These are phyloP conservation scores for Epichloe hybrida DNA, from an alignment of 2,329 filamentous ascomycete genomes.

Conservation along the genomic window DNA sequence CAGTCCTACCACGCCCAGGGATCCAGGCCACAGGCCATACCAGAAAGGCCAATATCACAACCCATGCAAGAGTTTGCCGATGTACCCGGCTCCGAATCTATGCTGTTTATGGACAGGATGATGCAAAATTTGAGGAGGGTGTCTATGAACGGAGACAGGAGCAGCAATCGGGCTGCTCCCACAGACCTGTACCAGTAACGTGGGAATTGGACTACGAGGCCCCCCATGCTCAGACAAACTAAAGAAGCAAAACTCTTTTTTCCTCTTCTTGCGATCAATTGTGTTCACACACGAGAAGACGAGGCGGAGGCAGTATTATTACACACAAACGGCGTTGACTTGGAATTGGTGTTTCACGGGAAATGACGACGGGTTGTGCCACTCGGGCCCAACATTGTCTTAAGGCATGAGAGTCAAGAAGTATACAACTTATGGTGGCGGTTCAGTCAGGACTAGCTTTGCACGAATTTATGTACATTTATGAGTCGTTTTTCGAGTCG, in stretches of 20 bases:
- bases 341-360: background rate
- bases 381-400: background rate
- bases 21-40: background rate
- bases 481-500: too few species aligned
- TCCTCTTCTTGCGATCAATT: too few species aligned
- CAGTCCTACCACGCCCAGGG: background rate
- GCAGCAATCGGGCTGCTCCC: background rate
- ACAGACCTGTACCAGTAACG: background rate
- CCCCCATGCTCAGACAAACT: background rate
- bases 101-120: constrained; percentile 38
- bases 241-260: background rate
- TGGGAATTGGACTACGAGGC: background rate
- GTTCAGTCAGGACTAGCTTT: too few species aligned
- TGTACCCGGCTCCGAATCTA: constrained; percentile 29
- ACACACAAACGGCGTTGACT: background rate
- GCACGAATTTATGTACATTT: too few species aligned
- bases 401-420: background rate
- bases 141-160: constrained; percentile 9
- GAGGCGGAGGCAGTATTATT: too few species aligned
- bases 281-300: too few species aligned
- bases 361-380: background rate
- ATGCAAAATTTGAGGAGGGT: constrained; percentile 35
- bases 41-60: background rate
- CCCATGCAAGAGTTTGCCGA: constrained; percentile 24
- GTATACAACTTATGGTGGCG: too few species aligned